phyloP scores from a whole-genome alignment of 2,329 filamentous ascomycete species.

The Botryotinia convoluta region DNA sequence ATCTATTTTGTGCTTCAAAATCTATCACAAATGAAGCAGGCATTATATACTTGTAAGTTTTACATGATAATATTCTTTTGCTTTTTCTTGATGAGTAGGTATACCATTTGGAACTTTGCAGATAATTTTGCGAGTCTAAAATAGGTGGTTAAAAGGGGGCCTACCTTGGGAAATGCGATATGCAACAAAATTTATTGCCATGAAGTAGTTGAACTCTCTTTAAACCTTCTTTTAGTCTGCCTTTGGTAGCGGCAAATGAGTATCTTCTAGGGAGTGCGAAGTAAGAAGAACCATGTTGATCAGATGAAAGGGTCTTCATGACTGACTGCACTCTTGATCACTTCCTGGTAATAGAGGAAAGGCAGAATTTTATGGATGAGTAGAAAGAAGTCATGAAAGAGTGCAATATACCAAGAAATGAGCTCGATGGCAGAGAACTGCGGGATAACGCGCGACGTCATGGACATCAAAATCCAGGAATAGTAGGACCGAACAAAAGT shows the following conservation, averaged over 20 bases:
- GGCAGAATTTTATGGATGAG: not conserved
- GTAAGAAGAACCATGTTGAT: not conserved
- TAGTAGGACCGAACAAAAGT: not conserved
- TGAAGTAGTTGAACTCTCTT: not conserved
- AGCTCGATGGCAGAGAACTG: not conserved
- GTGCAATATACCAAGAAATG: not conserved
- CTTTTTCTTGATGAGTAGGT: not conserved
- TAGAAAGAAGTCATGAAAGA: not conserved
- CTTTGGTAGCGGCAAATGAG: not conserved
- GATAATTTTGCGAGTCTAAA: not conserved
- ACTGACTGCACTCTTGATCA: too few relatives aligned
- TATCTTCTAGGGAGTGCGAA: not conserved
- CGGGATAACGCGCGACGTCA: not conserved
- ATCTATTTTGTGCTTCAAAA: not conserved
- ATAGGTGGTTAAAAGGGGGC: not conserved
- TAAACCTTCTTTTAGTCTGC: too few relatives aligned
- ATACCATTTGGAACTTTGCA: not conserved
- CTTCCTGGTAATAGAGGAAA: not conserved
- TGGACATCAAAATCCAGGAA: not conserved
- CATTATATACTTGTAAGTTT: not conserved
- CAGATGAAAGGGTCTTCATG: not conserved
- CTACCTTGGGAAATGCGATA: not conserved
- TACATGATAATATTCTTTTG: too few relatives aligned
- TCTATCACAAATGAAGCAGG: not conserved
- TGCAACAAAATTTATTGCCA: not conserved